These are phyloP conservation scores for Boletus pseudopeckii DNA, from an alignment of 768 basidiomycete species.

Conservation along the genomic window DNA sequence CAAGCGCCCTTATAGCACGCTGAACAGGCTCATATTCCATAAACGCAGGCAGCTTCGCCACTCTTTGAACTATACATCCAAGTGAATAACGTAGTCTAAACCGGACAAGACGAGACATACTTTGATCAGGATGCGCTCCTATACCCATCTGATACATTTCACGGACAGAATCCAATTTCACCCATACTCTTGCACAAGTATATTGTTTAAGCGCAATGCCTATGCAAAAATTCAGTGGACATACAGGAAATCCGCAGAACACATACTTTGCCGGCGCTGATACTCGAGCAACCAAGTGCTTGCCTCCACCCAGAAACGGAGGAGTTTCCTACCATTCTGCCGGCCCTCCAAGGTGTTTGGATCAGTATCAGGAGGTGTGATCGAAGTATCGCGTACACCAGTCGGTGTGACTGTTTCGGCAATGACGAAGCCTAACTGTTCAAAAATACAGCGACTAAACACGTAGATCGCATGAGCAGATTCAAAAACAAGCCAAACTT, in stretches of 20 bases:
- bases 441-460: conserved; percentile 41
- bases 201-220: conserved; percentile 45
- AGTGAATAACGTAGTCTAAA: conserved; percentile 1
- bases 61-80: conserved; percentile 48
- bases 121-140: conserved; percentile 76
- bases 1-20: conserved; percentile 47
- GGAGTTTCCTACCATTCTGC: conserved; percentile 54
- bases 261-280: conserved; percentile 44
- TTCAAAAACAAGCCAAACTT: background rate
- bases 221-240: conserved; percentile 25
- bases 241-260: conserved; percentile 4
- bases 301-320: conserved; percentile 80
- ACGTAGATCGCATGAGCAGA: conserved; percentile 9
- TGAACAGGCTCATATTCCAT: conserved; percentile 39
- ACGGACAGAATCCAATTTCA: conserved; percentile 55
- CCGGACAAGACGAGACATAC: conserved; percentile 37
- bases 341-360: conserved; percentile 42
- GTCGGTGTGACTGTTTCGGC: conserved; percentile 16
- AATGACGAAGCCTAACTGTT: conserved; percentile 37
- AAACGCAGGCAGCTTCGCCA: conserved; percentile 43
- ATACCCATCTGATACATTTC: conserved; percentile 72
- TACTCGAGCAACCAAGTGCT: conserved; percentile 64
- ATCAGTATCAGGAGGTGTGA: conserved; percentile 58
- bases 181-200: conserved; percentile 40
- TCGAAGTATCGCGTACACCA: conserved; percentile 39